A percentile compares a stretch with the other conserved stretches of the same genome.
Conservation (phyloP, 495 filamentous ascomycete genomes). For the Neurospora sp. region DNA sequence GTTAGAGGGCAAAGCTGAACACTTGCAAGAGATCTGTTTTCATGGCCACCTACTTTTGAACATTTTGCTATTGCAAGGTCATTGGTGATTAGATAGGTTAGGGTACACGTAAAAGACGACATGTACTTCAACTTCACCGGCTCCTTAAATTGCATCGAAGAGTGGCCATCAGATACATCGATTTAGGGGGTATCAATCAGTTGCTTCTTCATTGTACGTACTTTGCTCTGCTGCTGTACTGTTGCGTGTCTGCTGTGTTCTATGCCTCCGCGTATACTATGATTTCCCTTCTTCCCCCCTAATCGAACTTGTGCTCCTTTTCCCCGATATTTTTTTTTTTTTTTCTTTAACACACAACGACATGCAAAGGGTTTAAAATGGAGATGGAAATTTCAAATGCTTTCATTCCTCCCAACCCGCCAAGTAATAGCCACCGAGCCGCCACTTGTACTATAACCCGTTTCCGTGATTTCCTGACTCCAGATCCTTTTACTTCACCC, state of each 20-base stretch:
- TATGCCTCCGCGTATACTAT: background rate
- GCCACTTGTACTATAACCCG: too few relatives aligned
- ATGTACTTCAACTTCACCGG: background rate
- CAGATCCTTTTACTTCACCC: background rate
- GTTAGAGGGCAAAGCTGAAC: background rate
- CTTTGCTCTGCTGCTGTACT: background rate
- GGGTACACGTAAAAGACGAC: background rate
- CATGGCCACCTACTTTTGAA: background rate
- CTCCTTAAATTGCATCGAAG: background rate
- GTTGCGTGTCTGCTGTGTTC: background rate
- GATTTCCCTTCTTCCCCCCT: background rate
- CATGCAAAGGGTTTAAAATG: background rate
- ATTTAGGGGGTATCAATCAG: background rate
- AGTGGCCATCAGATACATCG: background rate
- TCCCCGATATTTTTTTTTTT: background rate
- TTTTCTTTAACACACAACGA: background rate
- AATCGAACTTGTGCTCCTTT: background rate
- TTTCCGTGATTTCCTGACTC: background rate
- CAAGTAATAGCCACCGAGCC: background rate
- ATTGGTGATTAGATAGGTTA: background rate
- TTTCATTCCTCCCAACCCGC: background rate
- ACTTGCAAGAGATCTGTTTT: background rate
- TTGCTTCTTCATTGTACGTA: background rate
- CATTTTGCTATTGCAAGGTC: background rate
- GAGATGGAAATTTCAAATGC: background rate